Evolutionary conservation across 139 green algal species (phyloP).

Genomic region (Ettlia oleoabundans): DNA sequence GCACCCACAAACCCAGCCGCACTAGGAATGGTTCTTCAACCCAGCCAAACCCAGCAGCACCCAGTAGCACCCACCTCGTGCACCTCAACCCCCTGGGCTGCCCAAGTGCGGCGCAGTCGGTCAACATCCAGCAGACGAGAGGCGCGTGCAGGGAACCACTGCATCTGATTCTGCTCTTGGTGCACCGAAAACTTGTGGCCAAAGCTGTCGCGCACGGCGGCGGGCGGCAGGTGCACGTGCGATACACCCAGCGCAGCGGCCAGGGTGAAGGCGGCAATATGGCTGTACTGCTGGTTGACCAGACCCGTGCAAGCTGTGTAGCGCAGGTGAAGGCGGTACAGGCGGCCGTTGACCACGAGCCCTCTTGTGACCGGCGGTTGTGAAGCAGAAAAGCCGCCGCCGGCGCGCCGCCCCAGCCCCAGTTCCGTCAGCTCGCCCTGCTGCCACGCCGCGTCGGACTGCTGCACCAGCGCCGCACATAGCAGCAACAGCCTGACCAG

Average conservation of each 20-base stretch:
- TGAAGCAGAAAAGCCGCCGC: not conserved
- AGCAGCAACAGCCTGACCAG: not conserved
- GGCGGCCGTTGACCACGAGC: conserved; percentile 3
- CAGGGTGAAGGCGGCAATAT: conserved; percentile 68
- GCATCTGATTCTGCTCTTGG: conserved; percentile 66
- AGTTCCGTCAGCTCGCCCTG: no score
- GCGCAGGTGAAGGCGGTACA: conserved; percentile 53
- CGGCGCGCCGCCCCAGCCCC: conserved; percentile 9
- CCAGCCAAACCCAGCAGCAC: conserved; percentile 1
- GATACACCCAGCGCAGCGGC: conserved; percentile 60
- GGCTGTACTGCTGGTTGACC: conserved; percentile 79
- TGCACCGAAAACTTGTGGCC: conserved; percentile 62
- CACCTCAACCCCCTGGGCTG: conserved; percentile 35
- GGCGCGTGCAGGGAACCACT: conserved; percentile 55
- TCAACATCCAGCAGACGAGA: conserved; percentile 64
- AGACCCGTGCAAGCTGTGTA: conserved; percentile 76
- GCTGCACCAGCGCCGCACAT: not conserved
- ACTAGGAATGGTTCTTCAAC: no score
- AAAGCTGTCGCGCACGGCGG: conserved; percentile 62
- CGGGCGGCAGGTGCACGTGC: conserved; percentile 63
- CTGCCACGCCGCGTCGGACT: not conserved
- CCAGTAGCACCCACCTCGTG: conserved; percentile 26
- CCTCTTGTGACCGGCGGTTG: not conserved
- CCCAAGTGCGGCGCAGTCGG: conserved; percentile 46
- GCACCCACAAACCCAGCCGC: no score